These are phyloP conservation scores for Neofusicoccum umdonicola DNA, from an alignment of 2,329 filamentous ascomycete species.

Conservation along the genomic window DNA sequence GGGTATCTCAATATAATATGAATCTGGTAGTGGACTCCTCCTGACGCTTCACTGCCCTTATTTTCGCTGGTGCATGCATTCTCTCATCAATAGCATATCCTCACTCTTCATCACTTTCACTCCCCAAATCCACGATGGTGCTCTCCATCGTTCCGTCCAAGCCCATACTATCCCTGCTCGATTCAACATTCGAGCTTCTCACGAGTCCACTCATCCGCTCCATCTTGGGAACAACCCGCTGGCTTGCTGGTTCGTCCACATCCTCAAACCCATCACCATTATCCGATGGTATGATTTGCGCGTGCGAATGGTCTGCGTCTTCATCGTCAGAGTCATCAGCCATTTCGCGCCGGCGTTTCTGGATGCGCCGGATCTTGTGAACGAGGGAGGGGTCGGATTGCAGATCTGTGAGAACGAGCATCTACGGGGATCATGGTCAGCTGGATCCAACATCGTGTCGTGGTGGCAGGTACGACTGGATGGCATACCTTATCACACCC, in stretches of 20 bases:
- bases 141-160: background rate
- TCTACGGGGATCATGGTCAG: constrained; percentile 21
- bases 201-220: background rate
- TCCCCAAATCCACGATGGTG: constrained; percentile 9
- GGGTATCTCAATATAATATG: background rate
- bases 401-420: constrained; percentile 31
- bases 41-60: too few relatives aligned
- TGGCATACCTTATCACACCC: constrained; percentile 11
- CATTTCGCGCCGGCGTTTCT: constrained; percentile 26
- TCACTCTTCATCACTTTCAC: background rate
- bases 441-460: too few relatives aligned
- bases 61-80: too few relatives aligned
- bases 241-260: background rate
- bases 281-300: background rate
- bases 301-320: constrained; percentile 24
- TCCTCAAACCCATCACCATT: background rate
- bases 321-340: constrained; percentile 27
- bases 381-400: constrained; percentile 31
- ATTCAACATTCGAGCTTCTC: background rate
- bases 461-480: too few relatives aligned
- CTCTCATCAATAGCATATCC: background rate
- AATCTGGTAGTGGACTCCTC: background rate
- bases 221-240: constrained; percentile 10
- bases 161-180: background rate
- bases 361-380: constrained; percentile 38